Evolutionary conservation across 495 filamentous ascomycete genomes (phyloP).

Genomic region (Neurospora sp.): DNA sequence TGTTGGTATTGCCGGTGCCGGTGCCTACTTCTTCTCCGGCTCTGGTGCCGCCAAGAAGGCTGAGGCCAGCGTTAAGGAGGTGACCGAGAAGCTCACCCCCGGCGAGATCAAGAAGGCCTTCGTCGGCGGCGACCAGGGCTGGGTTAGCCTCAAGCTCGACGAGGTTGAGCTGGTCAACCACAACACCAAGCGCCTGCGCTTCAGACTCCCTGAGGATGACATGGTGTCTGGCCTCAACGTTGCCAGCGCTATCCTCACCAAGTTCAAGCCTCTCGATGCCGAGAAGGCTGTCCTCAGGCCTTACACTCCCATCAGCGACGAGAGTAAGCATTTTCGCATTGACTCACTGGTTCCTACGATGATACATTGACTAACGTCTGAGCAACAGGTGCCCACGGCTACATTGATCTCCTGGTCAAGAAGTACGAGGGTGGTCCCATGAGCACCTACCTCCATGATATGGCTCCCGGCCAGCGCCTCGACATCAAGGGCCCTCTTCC

Average conservation of each 20-base stretch:
- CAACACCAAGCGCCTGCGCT: conserved; percentile 84
- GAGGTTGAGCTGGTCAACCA: conserved; percentile 68
- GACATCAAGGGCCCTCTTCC: conserved; percentile 91
- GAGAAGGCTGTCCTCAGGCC: conserved; percentile 81
- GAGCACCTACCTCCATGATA: conserved; percentile 75
- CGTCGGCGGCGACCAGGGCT: conserved; percentile 79
- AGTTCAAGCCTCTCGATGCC: conserved; percentile 65
- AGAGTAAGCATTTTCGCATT: conserved; percentile 43
- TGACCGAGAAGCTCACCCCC: conserved; percentile 11
- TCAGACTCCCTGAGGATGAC: conserved; percentile 73
- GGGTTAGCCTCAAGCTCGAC: conserved; percentile 67
- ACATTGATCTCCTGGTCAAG: conserved; percentile 86
- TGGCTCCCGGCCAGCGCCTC: conserved; percentile 69
- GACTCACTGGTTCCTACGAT: background rate
- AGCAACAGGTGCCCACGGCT: conserved; percentile 52
- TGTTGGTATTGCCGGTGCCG: conserved; percentile 34
- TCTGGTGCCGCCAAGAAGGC: conserved; percentile 39
- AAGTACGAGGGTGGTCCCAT: conserved; percentile 82
- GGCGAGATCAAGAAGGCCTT: conserved; percentile 48
- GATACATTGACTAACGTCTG: background rate
- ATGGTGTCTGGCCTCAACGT: conserved; percentile 70
- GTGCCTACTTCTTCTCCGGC: conserved; percentile 41
- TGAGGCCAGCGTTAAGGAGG: conserved; percentile 40
- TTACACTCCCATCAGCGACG: conserved; percentile 86
- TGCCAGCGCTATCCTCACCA: conserved; percentile 78